Base-by-base conservation (phyloP, 2,329 filamentous ascomycete species). In the Cordyceps cicadae region DNA sequence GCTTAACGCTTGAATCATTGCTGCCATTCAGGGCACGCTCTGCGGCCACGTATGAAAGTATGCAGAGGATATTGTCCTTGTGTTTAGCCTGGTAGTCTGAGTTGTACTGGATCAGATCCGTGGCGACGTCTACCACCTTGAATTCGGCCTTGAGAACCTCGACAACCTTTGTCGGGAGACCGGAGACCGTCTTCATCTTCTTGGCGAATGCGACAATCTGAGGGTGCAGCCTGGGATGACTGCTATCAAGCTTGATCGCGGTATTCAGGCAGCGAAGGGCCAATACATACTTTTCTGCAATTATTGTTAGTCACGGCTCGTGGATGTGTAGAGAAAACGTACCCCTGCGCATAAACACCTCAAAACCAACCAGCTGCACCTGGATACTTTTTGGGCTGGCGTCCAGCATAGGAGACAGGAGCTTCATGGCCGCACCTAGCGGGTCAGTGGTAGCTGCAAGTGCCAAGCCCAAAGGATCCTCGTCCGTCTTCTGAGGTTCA, bases 331-430 rank as follows among this genome's bases (percentile, higher is more conserved):
- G 21, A 14, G 17, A 17, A 26, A 14, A 77, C 87, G 80, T 84
- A 96, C 92, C 86, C 77, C 88, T 83, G 70, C 92, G 83, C 62
- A 95, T 80, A 71, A 90, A 92, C 19, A 99, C 88, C 76, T 97
- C 92, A 68, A 97, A 97, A 5, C 92, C 94, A 57, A 87, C 84
- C 65, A 87, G 81, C 75, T 99, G 94, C 24, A 84, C 89, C 63
- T 94, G 86, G 53, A 96, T 83, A 70, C 86, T 89, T 76, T 88
- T 85, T 2, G 92, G 87, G 69, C 87, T 92, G 69, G 87, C 88
- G 72, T 96, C 88, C 62, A 99, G 80, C 67, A 99, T 78, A 3
- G 90, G 92, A 17, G 75, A 79, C 61, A 99, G 74, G 71, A 94
- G 96, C 73, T 93, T 96, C 79, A 91, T 88, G 3, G 91, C 91